Base-by-base conservation (phyloP, 306 rosid species). In the Vicia sativa region DNA sequence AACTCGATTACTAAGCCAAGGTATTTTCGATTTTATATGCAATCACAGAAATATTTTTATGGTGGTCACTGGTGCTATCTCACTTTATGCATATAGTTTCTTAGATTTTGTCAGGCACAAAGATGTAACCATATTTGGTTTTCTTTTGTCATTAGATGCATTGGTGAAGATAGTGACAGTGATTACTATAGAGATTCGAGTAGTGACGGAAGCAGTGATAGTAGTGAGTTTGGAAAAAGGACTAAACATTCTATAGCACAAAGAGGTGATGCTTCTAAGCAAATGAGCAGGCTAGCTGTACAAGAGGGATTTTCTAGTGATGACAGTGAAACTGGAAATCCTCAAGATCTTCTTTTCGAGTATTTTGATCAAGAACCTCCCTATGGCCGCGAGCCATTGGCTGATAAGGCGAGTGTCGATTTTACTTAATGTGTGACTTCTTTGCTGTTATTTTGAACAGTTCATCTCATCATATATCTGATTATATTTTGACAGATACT, bases 131-230 rank as follows among this genome's bases (percentile, higher is more conserved):
- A 11, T 62, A 18, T 65, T 66, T 72, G 23, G 18, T 58, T 71
- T 77, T 68, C 46, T 69, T 19, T 10, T 76, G 56, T 46, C 62
- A 68, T 46, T 81, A 87, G 96, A 87, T 85, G 53, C 73, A 60
- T 19, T 18, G 57, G 81, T 50, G 89, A 86, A 77, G 96, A 87
- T 64, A 81, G 84, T 64, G 95, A 89, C 21, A 44, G 49, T 53
- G 95, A 89, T 73, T 82, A 53, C 65, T 84, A 60, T 64, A 72
- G 79, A 76, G 96, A 89, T 78, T 86, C 92, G 39, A 87, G 98
- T 70, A 92, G 96, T 12, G 95, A 87, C 46, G 92, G 88, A 48
- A 92, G 95, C 82, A 84, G 86, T 66, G 98, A 87, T 66, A 76
- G 72, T 66, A 76, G 72, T 50, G 98, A 92, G 73, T 53, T 70